Base-by-base conservation (phyloP, 495 filamentous ascomycete genomes). In the Aspergillus sparsus region DNA sequence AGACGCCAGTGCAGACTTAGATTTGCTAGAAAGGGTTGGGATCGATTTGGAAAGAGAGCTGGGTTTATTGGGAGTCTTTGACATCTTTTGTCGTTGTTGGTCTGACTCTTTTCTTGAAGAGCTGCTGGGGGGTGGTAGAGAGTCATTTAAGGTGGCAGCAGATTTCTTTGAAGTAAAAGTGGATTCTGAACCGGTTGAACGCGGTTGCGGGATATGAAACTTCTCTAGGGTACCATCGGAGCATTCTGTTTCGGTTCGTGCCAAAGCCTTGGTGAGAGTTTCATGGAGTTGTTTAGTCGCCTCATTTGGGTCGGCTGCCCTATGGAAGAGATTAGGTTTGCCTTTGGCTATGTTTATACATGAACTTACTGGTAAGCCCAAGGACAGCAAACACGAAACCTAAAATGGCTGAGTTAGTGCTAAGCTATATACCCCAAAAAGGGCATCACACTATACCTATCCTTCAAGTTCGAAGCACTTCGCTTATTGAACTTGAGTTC, bases 391-490 rank as follows among this genome's bases (percentile, higher is more conserved):
- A 89, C 90, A 42, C 65, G 62, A 47, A 65, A 62, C 53, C 62
- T 69, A 51, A 57, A 42, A 21, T 10, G 27, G 16, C 6, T 60
- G n/a, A 52, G 52, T 63, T 45, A 37, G 51, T 31, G 34, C 34
- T 44, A 36, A 51, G 7, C 27, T 39, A 51, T 12, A 44, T 36
- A 3, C 34, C 53, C 39, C 52, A n/a, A 18, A 15, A 35, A 39
- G 12, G 36, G 5, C 46, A 33, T 27, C 11, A 39, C 44, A 58
- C 45, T 71, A 56, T 75, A 81, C 78, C 88, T 83, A 71, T 97
- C 92, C 76, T 96, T 97, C 59, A 97, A 71, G 67, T 97, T 92
- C 10, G 90, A 85, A 15, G 89, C 85, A 34, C 85, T 88, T 42
- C 92, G 82, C 35, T 82, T 81, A 65, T 92, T 87, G 73, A 97